These are phyloP conservation scores for Paramecium octaurelia DNA, from an alignment of 73 alveolate species.

Conservation along the genomic window DNA sequence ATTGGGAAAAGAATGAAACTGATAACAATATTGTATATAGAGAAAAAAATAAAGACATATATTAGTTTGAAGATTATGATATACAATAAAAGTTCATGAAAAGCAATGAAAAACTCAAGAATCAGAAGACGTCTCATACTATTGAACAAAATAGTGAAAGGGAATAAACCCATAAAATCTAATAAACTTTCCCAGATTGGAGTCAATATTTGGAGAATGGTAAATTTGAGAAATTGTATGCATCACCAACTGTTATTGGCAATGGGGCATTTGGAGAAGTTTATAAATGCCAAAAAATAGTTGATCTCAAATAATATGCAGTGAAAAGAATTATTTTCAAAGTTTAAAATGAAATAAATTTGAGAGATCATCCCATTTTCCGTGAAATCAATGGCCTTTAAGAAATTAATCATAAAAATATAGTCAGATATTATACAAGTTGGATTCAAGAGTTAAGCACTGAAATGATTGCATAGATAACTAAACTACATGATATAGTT, in stretches of 20 bases:
- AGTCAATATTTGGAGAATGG: slow-evolving; percentile 5
- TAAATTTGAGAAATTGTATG: slow-evolving; percentile 19
- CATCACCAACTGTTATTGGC: neutral
- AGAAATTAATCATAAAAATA: slow-evolving; percentile 24
- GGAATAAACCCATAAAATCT: neutral
- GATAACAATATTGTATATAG: neutral
- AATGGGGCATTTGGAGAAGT: slow-evolving; percentile 29
- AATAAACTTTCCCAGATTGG: neutral
- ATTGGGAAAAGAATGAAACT: neutral
- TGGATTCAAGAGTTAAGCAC: neutral
- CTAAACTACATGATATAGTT: neutral
- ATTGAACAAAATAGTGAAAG: neutral
- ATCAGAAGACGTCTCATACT: neutral
- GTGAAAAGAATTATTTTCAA: neutral
- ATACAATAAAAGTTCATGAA: neutral
- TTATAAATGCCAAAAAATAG: neutral
- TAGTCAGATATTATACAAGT: slow-evolving; percentile 13
- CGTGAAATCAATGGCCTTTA: slow-evolving; percentile 22
- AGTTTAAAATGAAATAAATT: neutral
- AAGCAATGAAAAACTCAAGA: neutral
- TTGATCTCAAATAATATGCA: slow-evolving; percentile 7
- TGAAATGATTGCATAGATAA: neutral
- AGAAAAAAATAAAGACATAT: neutral
- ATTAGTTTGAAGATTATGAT: neutral
- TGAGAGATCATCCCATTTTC: slow-evolving; percentile 29